Conservation (phyloP, 441 rosid species). For the Arabidopsis hybrid region DNA sequence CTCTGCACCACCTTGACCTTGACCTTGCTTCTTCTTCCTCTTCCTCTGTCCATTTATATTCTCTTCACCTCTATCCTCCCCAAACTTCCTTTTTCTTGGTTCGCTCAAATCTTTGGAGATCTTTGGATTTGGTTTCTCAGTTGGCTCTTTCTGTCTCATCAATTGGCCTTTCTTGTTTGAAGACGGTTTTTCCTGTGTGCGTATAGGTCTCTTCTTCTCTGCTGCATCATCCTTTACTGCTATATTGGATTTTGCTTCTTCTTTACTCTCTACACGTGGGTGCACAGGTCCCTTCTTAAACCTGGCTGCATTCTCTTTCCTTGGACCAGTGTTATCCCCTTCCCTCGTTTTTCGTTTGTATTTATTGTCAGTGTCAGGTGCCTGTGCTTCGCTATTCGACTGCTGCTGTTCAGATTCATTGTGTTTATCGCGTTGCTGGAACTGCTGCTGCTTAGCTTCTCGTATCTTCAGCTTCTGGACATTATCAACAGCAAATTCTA, state of each 20-base stretch:
- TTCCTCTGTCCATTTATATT: slow-evolving; percentile 46
- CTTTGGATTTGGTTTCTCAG: slow-evolving; percentile 33
- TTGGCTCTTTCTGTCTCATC: slow-evolving; percentile 40
- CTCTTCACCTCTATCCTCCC: slow-evolving; percentile 46
- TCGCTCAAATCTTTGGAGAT: slow-evolving; percentile 33
- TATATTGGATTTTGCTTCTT: slow-evolving; percentile 24
- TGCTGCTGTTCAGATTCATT: slow-evolving; percentile 38
- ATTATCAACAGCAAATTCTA: slow-evolving; percentile 86
- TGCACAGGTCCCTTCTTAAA: slow-evolving; percentile 51
- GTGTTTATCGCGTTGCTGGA: slow-evolving; percentile 47
- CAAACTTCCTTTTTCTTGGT: slow-evolving; percentile 53
- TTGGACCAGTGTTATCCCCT: slow-evolving; percentile 40
- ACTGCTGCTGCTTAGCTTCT: slow-evolving; percentile 53
- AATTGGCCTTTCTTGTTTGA: slow-evolving; percentile 42
- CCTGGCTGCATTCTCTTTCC: slow-evolving; percentile 31
- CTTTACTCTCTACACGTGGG: slow-evolving; percentile 42
- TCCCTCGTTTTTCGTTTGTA: slow-evolving; percentile 57
- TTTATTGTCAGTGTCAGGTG: slow-evolving; percentile 32
- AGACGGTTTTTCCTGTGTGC: slow-evolving; percentile 28
- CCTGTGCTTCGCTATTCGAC: slow-evolving; percentile 36
- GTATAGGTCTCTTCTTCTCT: slow-evolving; percentile 23
- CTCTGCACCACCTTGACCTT: slow-evolving; percentile 52
- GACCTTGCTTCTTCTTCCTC: slow-evolving; percentile 51
- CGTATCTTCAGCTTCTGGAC: slow-evolving; percentile 75
- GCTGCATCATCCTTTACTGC: slow-evolving; percentile 24